phyloP scores from a whole-genome alignment of 2,329 filamentous ascomycete genomes.

The Penicillium capsulatum region DNA sequence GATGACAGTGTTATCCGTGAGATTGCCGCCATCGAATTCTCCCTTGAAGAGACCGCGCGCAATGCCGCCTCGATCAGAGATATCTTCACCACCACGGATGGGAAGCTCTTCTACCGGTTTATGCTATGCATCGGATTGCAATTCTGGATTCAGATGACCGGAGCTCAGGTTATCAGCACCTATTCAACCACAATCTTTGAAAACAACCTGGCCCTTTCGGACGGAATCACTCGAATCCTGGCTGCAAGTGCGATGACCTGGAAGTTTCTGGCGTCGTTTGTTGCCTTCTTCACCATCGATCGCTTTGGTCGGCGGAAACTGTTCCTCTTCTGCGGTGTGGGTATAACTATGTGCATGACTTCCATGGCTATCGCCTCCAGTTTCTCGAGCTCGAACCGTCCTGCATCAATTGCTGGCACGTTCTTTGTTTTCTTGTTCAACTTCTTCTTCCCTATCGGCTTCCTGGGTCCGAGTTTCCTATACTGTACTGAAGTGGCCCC shows the following conservation, averaged over 20 bases:
- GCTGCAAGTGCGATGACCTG: conserved; percentile 51
- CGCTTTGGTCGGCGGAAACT: conserved; percentile 49
- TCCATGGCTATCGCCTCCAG: conserved; percentile 42
- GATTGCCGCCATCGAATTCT: conserved; percentile 47
- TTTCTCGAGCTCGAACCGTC: conserved; percentile 20
- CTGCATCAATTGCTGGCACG: conserved; percentile 6
- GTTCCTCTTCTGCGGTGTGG: conserved; percentile 51
- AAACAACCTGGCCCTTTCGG: conserved; percentile 7
- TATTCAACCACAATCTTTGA: conserved; percentile 13
- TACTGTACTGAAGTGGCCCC: conserved; percentile 45
- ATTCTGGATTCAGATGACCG: conserved; percentile 16
- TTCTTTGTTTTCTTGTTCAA: conserved; percentile 58
- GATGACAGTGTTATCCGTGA: conserved; percentile 41
- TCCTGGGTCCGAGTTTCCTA: conserved; percentile 55
- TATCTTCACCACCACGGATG: conserved; percentile 52
- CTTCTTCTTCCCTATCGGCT: conserved; percentile 60
- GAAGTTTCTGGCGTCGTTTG: conserved; percentile 52
- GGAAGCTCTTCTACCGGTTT: conserved; percentile 24
- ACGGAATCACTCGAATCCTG: conserved; percentile 29
- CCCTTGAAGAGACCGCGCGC: conserved; percentile 42
- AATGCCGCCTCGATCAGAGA: conserved; percentile 45
- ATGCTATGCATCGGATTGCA: conserved; percentile 10
- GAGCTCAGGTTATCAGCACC: conserved; percentile 9
- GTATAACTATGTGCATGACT: conserved; percentile 55
- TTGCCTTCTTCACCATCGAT: conserved; percentile 50